These are phyloP conservation scores for Blastocystis sp. DNA, from an alignment of 352 stramenopile species.

Conservation along the genomic window DNA sequence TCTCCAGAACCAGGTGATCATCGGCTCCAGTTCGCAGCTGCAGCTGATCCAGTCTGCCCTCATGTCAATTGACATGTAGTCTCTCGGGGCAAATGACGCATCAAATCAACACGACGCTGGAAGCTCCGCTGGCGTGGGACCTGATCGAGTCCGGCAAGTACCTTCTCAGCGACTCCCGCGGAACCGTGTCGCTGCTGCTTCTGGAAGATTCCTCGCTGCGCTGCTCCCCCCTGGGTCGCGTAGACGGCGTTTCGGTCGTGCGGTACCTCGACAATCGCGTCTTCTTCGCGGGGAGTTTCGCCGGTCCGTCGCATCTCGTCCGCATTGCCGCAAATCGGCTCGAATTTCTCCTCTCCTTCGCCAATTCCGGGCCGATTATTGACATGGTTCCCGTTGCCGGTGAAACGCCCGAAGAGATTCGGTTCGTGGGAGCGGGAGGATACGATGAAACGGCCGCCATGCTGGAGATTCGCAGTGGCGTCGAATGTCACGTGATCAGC, in stretches of 20 bases:
- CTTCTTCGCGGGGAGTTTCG: not conserved
- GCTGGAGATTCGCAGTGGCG: conserved; percentile 29
- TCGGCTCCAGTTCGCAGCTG: not conserved
- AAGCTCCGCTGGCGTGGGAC: not conserved
- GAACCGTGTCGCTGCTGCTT: not conserved
- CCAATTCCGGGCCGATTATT: not conserved
- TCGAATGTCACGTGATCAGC: conserved; percentile 2
- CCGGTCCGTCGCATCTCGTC: not conserved
- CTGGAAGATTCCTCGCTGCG: not conserved
- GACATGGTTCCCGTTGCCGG: not conserved
- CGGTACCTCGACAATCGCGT: conserved; percentile 48
- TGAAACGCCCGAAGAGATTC: not conserved
- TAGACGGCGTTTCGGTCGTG: not conserved
- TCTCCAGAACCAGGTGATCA: not conserved
- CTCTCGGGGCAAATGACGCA: not conserved
- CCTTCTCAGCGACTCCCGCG: not conserved
- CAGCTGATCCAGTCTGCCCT: not conserved
- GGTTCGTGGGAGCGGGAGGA: not conserved
- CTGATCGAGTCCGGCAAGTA: conserved; percentile 10
- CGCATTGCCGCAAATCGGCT: not conserved
- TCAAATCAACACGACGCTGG: not conserved
- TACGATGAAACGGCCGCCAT: not conserved
- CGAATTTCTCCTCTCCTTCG: not conserved
- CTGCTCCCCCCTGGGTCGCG: not conserved
- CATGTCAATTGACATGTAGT: not conserved